Evolutionary conservation across 2,329 filamentous ascomycete species (phyloP), one percentile per base, ranked within the genome.

Genomic region (Teratosphaeria viscida): DNA sequence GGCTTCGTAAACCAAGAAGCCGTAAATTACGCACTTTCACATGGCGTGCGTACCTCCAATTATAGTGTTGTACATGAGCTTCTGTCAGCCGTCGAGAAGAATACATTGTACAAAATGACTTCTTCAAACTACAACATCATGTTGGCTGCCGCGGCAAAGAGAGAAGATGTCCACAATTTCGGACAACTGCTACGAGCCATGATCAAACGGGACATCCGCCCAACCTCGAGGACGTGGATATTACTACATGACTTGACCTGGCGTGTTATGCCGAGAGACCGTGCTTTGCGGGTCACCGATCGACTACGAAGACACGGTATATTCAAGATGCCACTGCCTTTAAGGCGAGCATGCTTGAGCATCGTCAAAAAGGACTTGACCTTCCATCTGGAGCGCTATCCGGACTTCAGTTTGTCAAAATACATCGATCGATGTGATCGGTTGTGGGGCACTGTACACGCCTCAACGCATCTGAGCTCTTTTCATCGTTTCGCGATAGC

Each of bases 151-250:
- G 63, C 68, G 5, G 65, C 67, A 10, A 57, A 61, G 47, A 52
- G 47, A 1, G 62, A 64, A 3, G 67, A 71, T 49, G 39, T 69
- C 8, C 63, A 66, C 32, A 69, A 67, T 52, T 72, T 70, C 56
- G 60, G 63, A 19, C 66, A 66, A 34, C 16, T 63, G 6, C 56
- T 70, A 11, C 59, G 59, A 7, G 47, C 61, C n/a, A 71, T 73
- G 68, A 58, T 64, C 5, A 57, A 61, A 5, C 60, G 63, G 2
- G 43, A 56, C 6, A 12, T 67, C 5, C 52, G 26, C 1, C 65
- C 69, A 1, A 62, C 60, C 5, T 54, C 60, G 26, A 60, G 57
- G 8, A 68, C 66, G 2, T 73, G 70, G 70, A 52, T 59, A 0
- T 55, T 52, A 14, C 64, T 71, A 19, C 62, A 69, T 37, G 52